Evolutionary conservation across 192 early-diverging fungal genomes (phyloP).

Genomic region (Backusella tarrabulga): DNA sequence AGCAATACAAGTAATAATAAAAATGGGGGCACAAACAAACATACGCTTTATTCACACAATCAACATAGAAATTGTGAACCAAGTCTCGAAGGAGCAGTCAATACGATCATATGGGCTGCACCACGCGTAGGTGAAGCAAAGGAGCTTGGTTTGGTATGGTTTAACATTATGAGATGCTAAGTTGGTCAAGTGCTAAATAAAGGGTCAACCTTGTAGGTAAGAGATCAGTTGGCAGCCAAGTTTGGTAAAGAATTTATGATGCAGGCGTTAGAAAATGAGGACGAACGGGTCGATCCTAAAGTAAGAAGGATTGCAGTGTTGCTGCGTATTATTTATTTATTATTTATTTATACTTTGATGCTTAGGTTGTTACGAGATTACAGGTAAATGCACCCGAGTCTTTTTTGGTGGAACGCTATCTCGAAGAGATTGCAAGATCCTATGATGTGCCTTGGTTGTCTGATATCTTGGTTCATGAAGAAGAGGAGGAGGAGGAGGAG

Average conservation of each 20-base stretch:
- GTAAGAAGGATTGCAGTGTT: slow-evolving; percentile 34
- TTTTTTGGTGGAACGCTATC: slow-evolving; percentile 79
- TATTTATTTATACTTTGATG: neutral
- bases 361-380: slow-evolving; percentile 80
- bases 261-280: slow-evolving; percentile 71
- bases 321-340: neutral
- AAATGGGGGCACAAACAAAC: neutral
- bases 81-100: slow-evolving; percentile 82
- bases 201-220: slow-evolving; percentile 37
- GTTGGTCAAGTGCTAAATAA: neutral
- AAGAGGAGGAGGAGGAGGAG: slow-evolving; percentile 27
- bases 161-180: neutral
- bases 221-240: slow-evolving; percentile 79
- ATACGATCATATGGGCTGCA: slow-evolving; percentile 91
- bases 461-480: slow-evolving; percentile 41
- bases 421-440: slow-evolving; percentile 84
- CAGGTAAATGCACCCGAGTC: slow-evolving; percentile 74
- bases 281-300: slow-evolving; percentile 72
- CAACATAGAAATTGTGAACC: slow-evolving; percentile 66
- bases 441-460: slow-evolving; percentile 76
- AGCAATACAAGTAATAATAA: slow-evolving; percentile 65
- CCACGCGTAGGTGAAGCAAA: slow-evolving; percentile 76
- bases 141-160: slow-evolving; percentile 63
- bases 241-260: slow-evolving; percentile 82
- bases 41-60: neutral